Base-by-base conservation (phyloP, 495 filamentous ascomycete genomes). In the Bathelium albidoporum region DNA sequence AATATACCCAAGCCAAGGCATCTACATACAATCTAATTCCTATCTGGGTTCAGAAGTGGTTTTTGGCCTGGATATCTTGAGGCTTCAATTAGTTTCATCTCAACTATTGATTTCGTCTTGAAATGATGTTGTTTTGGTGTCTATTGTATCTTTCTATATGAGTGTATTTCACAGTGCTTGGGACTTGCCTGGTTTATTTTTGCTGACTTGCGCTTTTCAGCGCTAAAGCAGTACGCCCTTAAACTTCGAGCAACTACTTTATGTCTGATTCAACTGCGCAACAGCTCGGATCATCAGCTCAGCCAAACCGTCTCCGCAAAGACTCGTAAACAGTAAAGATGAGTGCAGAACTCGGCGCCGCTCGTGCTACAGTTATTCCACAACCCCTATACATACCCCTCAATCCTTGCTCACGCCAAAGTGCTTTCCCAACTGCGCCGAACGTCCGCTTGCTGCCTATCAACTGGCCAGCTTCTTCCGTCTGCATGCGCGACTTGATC, bases 401-500 rank as follows among this genome's bases (percentile, higher is more conserved):
- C 26, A 97, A 59, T 1, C 94, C 95, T 64, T 91, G 86, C 66
- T 89, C 81, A 62, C 78, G 80, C 89, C 91, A 97, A 43, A 99
- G 70, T 20, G 82, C 79, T 60, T 73, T 82, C 0, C 83, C 83
- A 55, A 89, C 89, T 14, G 75, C 74, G 75, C 79, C 83, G 71
- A 99, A 99, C 0, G 82, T 85, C 52, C 79, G 80, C 5, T 73
- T 62, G 0, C 68, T 73, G 29, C 71, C 68, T 26, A 68, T 60
- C 7, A 68, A 26, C 4, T 60, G 64, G 16, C 78, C 79, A 59
- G 93, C 79, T 32, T 90, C 87, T 55, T 88, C 83, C 0, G 95
- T 97, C 74, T 99, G 94, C 86, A 99, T 95, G 7, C 93, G 83
- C 11, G 87, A 91, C 73, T 98, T 98, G 77, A 98, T 87, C 1